Percentiles rank a stretch among this genome's conserved stretches.
Conservation (phyloP, 1,284 basidiomycete species). For the Malassezia vespertilionis region DNA sequence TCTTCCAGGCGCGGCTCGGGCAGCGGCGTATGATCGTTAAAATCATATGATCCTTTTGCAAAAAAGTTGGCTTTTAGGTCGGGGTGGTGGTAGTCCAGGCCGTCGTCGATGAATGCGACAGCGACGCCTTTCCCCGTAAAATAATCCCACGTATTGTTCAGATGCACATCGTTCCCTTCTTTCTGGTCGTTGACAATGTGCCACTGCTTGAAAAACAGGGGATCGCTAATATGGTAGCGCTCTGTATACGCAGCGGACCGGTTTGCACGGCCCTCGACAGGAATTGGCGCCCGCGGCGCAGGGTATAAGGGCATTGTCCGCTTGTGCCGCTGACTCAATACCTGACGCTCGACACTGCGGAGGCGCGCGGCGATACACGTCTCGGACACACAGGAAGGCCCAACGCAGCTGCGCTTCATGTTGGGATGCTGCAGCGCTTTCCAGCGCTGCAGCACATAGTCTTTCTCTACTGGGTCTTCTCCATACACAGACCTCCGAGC, state of each 20-base stretch:
- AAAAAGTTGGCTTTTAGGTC: slow-evolving; percentile 88
- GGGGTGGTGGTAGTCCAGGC: slow-evolving; percentile 75
- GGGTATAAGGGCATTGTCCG: slow-evolving; percentile 41
- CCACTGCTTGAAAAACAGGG: slow-evolving; percentile 81
- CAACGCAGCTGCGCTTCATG: slow-evolving; percentile 19
- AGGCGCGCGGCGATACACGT: slow-evolving; percentile 24
- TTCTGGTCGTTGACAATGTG: slow-evolving; percentile 52
- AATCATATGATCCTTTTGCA: slow-evolving; percentile 83
- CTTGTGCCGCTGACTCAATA: slow-evolving; percentile 36
- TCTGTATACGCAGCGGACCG: neutral
- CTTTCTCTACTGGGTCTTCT: slow-evolving; percentile 40
- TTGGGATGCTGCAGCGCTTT: slow-evolving; percentile 17
- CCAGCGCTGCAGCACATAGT: slow-evolving; percentile 52
- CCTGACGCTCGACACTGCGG: slow-evolving; percentile 38
- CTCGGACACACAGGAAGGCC: slow-evolving; percentile 2
- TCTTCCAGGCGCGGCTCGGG: slow-evolving; percentile 79
- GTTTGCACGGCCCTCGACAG: slow-evolving; percentile 14
- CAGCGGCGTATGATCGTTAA: slow-evolving; percentile 79
- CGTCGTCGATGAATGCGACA: slow-evolving; percentile 87
- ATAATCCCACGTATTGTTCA: slow-evolving; percentile 70
- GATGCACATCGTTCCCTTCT: slow-evolving; percentile 64
- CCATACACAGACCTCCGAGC: slow-evolving; percentile 13
- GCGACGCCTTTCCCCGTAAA: slow-evolving; percentile 75
- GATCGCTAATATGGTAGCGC: slow-evolving; percentile 65
- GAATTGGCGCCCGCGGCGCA: slow-evolving; percentile 23